These are phyloP conservation scores for Eucalyptus cloeziana DNA, from an alignment of 345 rosid genomes.

Conservation along the genomic window DNA sequence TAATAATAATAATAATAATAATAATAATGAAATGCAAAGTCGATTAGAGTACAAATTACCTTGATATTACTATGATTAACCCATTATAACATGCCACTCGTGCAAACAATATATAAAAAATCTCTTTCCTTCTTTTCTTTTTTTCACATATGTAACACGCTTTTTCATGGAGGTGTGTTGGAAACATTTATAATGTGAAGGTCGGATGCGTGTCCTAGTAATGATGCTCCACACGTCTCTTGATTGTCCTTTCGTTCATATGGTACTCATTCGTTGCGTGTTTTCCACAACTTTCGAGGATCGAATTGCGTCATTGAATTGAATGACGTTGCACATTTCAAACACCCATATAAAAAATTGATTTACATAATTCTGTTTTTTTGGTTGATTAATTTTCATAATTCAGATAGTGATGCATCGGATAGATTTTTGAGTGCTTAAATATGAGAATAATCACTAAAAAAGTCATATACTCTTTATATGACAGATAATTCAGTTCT, in stretches of 20 bases:
- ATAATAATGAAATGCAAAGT: background rate
- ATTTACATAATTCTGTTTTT: background rate
- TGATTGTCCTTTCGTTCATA: background rate
- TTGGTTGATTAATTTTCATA: background rate
- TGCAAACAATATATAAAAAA: background rate
- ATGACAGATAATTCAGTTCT: background rate
- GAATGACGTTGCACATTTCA: background rate
- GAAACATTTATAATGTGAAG: background rate
- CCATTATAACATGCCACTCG: background rate
- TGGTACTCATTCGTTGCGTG: background rate
- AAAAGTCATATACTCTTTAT: background rate
- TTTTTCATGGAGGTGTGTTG: background rate
- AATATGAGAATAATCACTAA: background rate
- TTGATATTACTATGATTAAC: background rate
- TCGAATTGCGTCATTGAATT: background rate
- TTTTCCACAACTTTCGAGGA: background rate
- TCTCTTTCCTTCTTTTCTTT: too few relatives aligned
- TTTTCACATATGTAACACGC: background rate
- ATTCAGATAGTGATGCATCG: background rate
- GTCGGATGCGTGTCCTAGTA: background rate
- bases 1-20: background rate
- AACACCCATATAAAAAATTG: background rate
- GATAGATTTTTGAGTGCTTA: background rate
- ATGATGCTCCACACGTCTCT: background rate
- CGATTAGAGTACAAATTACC: background rate